Conservation (phyloP, 2,329 filamentous ascomycete genomes). For the Sporothrix brunneoviolacea region DNA sequence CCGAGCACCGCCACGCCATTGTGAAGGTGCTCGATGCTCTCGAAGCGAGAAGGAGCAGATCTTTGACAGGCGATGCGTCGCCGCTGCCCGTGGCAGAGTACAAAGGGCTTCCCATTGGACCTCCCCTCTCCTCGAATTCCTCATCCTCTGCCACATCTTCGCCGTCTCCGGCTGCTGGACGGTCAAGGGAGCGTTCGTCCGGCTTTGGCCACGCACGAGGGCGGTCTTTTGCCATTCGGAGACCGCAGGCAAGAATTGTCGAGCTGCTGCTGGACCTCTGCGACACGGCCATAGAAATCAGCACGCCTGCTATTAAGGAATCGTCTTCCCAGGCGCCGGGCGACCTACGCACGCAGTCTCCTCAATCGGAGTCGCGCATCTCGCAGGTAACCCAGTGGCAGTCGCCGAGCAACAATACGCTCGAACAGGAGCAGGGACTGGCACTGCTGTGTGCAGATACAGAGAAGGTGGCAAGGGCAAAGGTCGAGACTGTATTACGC, state of each 20-base stretch:
- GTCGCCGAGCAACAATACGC: constrained; percentile 80
- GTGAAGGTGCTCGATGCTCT: constrained; percentile 91
- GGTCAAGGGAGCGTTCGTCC: constrained; percentile 62
- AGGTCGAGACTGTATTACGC: constrained; percentile 87
- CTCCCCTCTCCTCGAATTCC: constrained; percentile 57
- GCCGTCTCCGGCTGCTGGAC: constrained; percentile 62
- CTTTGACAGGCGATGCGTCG: constrained; percentile 43
- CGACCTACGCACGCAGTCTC: constrained; percentile 87
- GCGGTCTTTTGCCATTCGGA: constrained; percentile 82
- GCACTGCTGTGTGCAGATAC: constrained; percentile 86
- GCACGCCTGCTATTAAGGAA: constrained; percentile 88
- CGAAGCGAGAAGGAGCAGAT: constrained; percentile 67
- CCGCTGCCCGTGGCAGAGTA: constrained; percentile 64
- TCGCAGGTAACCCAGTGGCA: constrained; percentile 95
- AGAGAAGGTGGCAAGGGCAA: constrained; percentile 72
- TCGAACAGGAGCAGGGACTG: constrained; percentile 90
- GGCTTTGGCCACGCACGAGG: constrained; percentile 74
- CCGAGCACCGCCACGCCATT: constrained; percentile 88
- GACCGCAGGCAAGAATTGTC: constrained; percentile 86
- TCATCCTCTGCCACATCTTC: constrained; percentile 43
- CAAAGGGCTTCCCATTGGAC: constrained; percentile 79
- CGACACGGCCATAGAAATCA: constrained; percentile 92
- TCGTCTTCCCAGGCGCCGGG: constrained; percentile 57
- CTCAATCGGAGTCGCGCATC: constrained; percentile 90
- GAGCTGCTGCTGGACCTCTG: constrained; percentile 92